Evolutionary conservation across 805 yeast genomes (phyloP).

Genomic region (Lipomyces lipofer): DNA sequence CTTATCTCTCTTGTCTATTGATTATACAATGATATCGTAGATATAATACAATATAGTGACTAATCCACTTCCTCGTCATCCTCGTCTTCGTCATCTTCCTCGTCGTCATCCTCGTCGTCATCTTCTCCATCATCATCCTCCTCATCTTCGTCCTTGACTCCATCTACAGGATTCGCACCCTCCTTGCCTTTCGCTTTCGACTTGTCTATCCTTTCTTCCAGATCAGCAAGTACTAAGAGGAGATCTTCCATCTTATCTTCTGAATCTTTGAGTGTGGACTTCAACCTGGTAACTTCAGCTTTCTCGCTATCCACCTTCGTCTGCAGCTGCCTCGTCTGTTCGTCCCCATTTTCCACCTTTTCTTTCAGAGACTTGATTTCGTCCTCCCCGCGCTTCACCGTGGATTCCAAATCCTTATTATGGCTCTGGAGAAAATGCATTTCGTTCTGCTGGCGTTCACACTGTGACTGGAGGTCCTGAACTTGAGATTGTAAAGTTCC

Average conservation of each 20-base stretch:
- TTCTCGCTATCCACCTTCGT: slow-evolving; percentile 46
- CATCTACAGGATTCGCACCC: too few species aligned
- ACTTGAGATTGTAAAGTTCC: slow-evolving; percentile 5
- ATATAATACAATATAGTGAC: neutral
- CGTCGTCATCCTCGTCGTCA: slow-evolving; percentile 1
- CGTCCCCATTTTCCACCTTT: neutral
- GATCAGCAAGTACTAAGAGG: slow-evolving; percentile 70
- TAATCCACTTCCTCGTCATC: neutral
- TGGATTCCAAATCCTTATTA: neutral
- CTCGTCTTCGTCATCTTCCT: neutral
- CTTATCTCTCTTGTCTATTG: neutral
- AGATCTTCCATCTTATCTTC: slow-evolving; percentile 64
- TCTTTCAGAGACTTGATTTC: neutral
- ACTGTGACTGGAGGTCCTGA: too few species aligned
- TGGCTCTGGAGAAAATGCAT: neutral
- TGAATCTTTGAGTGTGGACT: slow-evolving; percentile 10
- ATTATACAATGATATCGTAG: neutral
- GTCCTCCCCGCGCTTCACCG: neutral
- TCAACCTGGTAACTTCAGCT: slow-evolving; percentile 20
- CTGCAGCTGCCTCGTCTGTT: slow-evolving; percentile 38
- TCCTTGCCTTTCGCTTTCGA: slow-evolving; percentile 24
- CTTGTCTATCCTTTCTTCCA: slow-evolving; percentile 64
- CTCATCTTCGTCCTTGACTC: slow-evolving; percentile 12
- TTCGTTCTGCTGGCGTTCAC: too few species aligned
- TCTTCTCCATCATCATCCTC: slow-evolving; percentile 20